These are phyloP conservation scores for Camellia oleifera DNA, from an alignment of 179 eudicot species.

Conservation along the genomic window DNA sequence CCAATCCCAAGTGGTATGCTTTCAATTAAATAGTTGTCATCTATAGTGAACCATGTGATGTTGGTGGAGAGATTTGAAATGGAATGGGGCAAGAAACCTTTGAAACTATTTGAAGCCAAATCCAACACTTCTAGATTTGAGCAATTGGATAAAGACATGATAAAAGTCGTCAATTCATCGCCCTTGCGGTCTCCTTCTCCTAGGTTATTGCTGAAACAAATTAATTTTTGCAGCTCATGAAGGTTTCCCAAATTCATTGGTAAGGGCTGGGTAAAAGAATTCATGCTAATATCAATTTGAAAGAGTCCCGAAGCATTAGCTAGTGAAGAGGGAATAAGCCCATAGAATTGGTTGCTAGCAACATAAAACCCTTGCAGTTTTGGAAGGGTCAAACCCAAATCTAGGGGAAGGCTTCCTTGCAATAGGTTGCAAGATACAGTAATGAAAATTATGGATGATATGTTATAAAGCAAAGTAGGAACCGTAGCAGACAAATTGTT, in stretches of 20 bases:
- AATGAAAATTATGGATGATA: conserved; percentile 26
- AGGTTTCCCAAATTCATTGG: conserved; percentile 10
- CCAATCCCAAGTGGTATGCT: conserved; percentile 19
- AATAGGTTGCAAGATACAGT: conserved; percentile 26
- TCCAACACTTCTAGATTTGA: not conserved
- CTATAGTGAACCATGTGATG: not conserved
- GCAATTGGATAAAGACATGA: conserved; percentile 10
- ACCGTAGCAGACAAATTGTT: conserved; percentile 31
- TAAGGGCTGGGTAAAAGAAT: not conserved
- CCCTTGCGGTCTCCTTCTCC: not conserved
- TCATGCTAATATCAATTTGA: not conserved
- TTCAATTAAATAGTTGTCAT: not conserved
- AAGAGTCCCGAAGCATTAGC: conserved; percentile 31
- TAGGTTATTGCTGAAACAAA: not conserved
- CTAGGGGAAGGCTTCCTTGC: conserved; percentile 35
- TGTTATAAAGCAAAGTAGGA: conserved; percentile 31
- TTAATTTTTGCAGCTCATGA: not conserved
- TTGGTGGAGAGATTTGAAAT: conserved; percentile 15
- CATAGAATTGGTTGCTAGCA: conserved; percentile 33
- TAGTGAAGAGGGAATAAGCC: conserved; percentile 37
- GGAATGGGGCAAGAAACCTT: not conserved
- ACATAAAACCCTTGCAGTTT: conserved; percentile 22
- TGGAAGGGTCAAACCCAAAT: conserved; percentile 30
- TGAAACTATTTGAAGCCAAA: not conserved
- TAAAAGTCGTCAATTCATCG: conserved; percentile 3